Percentiles rank a stretch among this genome's conserved stretches.
These are phyloP conservation scores for Brettanomyces nanus DNA, from an alignment of 805 yeast species.

Conservation along the genomic window DNA sequence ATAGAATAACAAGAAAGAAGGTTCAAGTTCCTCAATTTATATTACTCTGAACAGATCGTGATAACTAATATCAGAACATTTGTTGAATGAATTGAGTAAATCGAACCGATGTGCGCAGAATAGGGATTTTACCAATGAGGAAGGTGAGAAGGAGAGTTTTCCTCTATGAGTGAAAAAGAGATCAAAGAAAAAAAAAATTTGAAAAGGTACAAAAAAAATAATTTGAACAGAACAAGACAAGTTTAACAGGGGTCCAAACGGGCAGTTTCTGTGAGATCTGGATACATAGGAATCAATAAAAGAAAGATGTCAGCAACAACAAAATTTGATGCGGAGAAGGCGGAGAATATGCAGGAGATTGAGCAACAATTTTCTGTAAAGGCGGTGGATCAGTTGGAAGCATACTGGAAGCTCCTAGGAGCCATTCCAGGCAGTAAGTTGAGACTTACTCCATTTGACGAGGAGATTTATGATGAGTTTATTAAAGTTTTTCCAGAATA, in stretches of 20 bases:
- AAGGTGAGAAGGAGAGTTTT: neutral
- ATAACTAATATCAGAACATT: too few species aligned
- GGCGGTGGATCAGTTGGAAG: slow-evolving; percentile 92
- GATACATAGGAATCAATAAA: neutral
- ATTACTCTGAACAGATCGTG: too few species aligned
- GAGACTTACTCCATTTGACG: slow-evolving; percentile 64
- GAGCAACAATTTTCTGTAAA: slow-evolving; percentile 97
- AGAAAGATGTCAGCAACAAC: slow-evolving; percentile 21
- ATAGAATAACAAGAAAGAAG: too few species aligned
- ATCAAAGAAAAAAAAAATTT: neutral
- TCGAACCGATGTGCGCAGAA: too few species aligned
- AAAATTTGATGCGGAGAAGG: slow-evolving; percentile 60
- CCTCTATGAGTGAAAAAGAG: neutral
- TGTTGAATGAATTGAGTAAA: too few species aligned
- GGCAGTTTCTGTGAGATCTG: too few species aligned
- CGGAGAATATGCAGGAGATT: slow-evolving; percentile 91
- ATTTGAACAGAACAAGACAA: too few species aligned
- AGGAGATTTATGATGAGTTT: slow-evolving; percentile 55
- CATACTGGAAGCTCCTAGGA: slow-evolving; percentile 78
- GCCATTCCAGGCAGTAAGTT: slow-evolving; percentile 73
- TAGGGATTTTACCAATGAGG: neutral
- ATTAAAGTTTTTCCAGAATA: slow-evolving; percentile 84
- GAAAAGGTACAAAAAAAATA: neutral
- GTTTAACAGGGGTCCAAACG: too few species aligned
- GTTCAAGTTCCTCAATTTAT: too few species aligned